A percentile compares a stretch with the other conserved stretches of the same genome.
phyloP scores from a whole-genome alignment of 768 basidiomycete genomes.

The Neoboletus brunneissimus region DNA sequence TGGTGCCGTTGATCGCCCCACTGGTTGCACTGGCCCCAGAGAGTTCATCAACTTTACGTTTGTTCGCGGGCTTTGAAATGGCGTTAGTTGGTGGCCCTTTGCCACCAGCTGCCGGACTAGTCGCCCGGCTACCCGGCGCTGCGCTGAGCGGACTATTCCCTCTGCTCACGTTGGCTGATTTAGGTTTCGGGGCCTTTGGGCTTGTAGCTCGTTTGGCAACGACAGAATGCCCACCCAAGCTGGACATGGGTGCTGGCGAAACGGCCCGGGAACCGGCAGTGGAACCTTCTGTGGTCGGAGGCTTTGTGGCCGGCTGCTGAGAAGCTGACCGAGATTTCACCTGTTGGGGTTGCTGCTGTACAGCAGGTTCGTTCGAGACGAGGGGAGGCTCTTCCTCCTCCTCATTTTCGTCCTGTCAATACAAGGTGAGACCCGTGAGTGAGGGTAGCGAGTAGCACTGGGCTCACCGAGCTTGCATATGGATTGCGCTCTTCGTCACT shows the following conservation, averaged over 20 bases:
- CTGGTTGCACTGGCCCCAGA: slow-evolving; percentile 11
- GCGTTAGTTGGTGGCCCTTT: slow-evolving; percentile 36
- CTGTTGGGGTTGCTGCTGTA: slow-evolving; percentile 42
- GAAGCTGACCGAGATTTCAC: slow-evolving; percentile 46
- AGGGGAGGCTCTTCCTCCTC: slow-evolving; percentile 62
- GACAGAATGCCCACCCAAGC: slow-evolving; percentile 71
- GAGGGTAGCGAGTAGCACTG: background rate
- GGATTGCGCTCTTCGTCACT: slow-evolving; percentile 80
- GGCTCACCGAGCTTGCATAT: slow-evolving; percentile 71
- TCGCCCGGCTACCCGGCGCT: slow-evolving; percentile 33
- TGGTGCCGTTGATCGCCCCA: slow-evolving; percentile 19
- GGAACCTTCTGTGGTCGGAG: slow-evolving; percentile 29
- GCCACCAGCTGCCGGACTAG: slow-evolving; percentile 29
- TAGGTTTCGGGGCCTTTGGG: slow-evolving; percentile 66
- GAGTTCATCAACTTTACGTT: slow-evolving; percentile 57
- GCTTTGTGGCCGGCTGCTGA: slow-evolving; percentile 33
- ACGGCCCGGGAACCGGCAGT: slow-evolving; percentile 50
- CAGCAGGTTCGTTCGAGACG: slow-evolving; percentile 43
- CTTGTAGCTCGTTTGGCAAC: slow-evolving; percentile 85
- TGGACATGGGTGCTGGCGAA: slow-evolving; percentile 48
- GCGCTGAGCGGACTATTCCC: slow-evolving; percentile 55
- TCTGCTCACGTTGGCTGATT: slow-evolving; percentile 45
- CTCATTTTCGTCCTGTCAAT: slow-evolving; percentile 60
- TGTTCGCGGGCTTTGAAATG: slow-evolving; percentile 42
- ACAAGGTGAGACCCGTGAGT: background rate